Conservation (phyloP, 2,329 filamentous ascomycete genomes). For the Fusarium austroafricanum region DNA sequence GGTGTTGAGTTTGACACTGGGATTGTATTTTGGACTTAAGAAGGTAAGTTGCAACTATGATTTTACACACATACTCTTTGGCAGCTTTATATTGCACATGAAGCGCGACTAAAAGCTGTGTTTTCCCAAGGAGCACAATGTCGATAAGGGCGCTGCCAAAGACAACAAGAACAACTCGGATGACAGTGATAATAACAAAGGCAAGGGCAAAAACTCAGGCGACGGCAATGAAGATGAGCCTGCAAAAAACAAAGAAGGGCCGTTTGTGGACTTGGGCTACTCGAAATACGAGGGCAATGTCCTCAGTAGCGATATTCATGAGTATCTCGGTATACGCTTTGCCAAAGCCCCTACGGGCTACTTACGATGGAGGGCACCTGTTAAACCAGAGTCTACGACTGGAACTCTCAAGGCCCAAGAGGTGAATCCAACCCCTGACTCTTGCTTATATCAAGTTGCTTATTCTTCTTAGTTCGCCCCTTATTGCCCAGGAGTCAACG, state of each 20-base stretch:
- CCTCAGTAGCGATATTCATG: slow-evolving; percentile 54
- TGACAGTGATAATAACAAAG: slow-evolving; percentile 4
- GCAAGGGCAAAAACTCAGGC: background rate
- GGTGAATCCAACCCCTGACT: slow-evolving; percentile 33
- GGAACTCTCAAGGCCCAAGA: slow-evolving; percentile 52
- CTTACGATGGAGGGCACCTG: slow-evolving; percentile 63
- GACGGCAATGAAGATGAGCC: background rate
- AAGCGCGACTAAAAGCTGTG: slow-evolving; percentile 14
- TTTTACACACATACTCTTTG: background rate
- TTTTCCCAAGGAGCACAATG: slow-evolving; percentile 14
- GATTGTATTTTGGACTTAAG: slow-evolving; percentile 39
- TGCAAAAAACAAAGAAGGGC: slow-evolving; percentile 4
- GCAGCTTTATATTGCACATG: background rate
- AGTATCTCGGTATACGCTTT: slow-evolving; percentile 63
- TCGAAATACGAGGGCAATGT: slow-evolving; percentile 57
- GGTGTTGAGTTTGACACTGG: slow-evolving; percentile 31
- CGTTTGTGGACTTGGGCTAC: slow-evolving; percentile 56
- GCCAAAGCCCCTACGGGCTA: slow-evolving; percentile 63
- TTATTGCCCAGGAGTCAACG: slow-evolving; percentile 55
- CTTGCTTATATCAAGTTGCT: background rate
- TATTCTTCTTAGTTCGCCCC: slow-evolving; percentile 54
- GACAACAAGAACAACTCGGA: background rate
- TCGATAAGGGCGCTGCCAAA: slow-evolving; percentile 3
- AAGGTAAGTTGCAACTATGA: slow-evolving; percentile 23
- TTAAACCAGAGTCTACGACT: slow-evolving; percentile 53